phyloP scores from a whole-genome alignment of 2,329 filamentous ascomycete species.

The Pseudocercospora ulei region DNA sequence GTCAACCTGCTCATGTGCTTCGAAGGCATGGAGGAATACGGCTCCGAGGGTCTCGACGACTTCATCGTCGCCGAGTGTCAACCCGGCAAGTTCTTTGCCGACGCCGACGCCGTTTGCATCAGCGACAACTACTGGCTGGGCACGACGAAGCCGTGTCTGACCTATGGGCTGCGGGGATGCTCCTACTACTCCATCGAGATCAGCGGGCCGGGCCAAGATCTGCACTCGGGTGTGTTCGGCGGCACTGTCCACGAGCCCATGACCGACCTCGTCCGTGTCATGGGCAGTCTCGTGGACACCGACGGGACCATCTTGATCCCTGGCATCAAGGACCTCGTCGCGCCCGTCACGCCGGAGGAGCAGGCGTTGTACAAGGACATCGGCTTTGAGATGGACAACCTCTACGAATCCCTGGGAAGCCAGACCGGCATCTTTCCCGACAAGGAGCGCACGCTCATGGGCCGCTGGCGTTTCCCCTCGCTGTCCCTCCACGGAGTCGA shows the following conservation, averaged over 20 bases:
- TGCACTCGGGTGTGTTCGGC: constrained; percentile 95
- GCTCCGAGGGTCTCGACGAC: constrained; percentile 7
- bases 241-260: constrained; percentile 96
- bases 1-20: constrained; percentile 99
- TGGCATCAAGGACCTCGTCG: constrained; percentile 90
- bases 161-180: constrained; percentile 91
- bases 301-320: constrained; percentile 87
- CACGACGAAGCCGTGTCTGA: constrained; percentile 95
- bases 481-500: constrained; percentile 91
- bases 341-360: constrained; percentile 76
- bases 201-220: constrained; percentile 80
- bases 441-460: constrained; percentile 91
- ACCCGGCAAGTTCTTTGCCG: constrained; percentile 70
- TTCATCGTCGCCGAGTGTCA: constrained; percentile 47
- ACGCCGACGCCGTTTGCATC: constrained; percentile 93
- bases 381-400: constrained; percentile 89
- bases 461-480: constrained; percentile 87
- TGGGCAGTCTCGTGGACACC: constrained; percentile 76
- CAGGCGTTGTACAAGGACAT: constrained; percentile 79
- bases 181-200: constrained; percentile 95
- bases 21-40: constrained; percentile 99
- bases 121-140: constrained; percentile 99
- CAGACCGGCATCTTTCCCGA: constrained; percentile 76
- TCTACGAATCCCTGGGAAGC: constrained; percentile 84
- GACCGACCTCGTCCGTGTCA: constrained; percentile 80